Evolutionary conservation across 192 early-diverging fungal genomes (phyloP).

Genomic region (Gaertneriomyces semiglobifer): DNA sequence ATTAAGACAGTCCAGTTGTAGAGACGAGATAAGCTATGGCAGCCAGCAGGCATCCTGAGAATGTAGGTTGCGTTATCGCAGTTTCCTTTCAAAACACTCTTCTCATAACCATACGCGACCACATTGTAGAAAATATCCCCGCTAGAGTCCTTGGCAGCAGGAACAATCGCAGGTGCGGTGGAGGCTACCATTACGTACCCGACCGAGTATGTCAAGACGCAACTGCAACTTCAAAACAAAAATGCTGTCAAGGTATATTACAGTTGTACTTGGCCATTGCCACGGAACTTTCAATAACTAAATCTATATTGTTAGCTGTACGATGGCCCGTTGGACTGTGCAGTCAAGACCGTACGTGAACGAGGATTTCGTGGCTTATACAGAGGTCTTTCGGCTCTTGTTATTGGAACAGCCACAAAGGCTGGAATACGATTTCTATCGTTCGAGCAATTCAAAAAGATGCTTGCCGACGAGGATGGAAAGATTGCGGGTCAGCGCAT

Average conservation of each 20-base stretch:
- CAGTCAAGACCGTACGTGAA: conserved; percentile 63
- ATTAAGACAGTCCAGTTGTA: too few species aligned
- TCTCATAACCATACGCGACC: too few species aligned
- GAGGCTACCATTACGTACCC: conserved; percentile 93
- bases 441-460: conserved; percentile 78
- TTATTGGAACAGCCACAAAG: conserved; percentile 87
- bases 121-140: conserved; percentile 21
- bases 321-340: conserved; percentile 79
- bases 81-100: too few species aligned
- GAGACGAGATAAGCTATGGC: too few species aligned
- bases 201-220: conserved; percentile 94
- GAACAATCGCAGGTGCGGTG: conserved; percentile 83
- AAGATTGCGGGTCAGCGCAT: conserved; percentile 69
- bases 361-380: conserved; percentile 79
- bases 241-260: conserved; percentile 2
- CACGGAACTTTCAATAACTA: background rate
- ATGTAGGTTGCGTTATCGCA: too few species aligned
- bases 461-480: conserved; percentile 68
- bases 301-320: conserved; percentile 37
- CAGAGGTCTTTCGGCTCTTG: conserved; percentile 82
- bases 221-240: conserved; percentile 80
- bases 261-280: background rate
- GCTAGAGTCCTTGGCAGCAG: conserved; percentile 72
- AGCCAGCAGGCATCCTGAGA: too few species aligned
- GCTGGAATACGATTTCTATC: conserved; percentile 90